Conservation (phyloP, 768 basidiomycete genomes). For the Trametes cinnabarina region DNA sequence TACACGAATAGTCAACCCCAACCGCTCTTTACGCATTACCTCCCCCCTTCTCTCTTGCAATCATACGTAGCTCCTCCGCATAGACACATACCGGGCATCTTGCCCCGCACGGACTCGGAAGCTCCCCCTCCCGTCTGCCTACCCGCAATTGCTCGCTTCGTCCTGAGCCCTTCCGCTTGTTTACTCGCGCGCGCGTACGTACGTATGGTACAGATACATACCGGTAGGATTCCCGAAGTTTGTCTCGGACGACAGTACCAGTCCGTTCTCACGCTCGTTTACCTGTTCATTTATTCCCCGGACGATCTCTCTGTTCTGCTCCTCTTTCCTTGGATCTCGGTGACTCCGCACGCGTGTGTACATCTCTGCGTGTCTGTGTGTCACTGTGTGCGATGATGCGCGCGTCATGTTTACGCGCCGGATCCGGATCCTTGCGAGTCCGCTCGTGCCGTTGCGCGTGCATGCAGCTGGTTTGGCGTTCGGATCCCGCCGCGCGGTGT, state of each 20-base stretch:
- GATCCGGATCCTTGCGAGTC: not conserved
- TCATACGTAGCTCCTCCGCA: too few relatives aligned
- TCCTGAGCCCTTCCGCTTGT: not conserved
- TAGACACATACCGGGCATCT: not conserved
- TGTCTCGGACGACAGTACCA: not conserved
- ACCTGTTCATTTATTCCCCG: too few relatives aligned
- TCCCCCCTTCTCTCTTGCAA: too few relatives aligned
- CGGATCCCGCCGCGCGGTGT: constrained; percentile 2
- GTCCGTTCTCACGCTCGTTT: not conserved
- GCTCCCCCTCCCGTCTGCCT: not conserved
- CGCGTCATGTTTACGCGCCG: too few relatives aligned
- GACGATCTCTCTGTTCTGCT: too few relatives aligned
- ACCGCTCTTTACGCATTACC: constrained; percentile 7
- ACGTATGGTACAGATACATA: not conserved
- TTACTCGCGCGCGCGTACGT: not conserved
- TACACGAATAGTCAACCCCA: not conserved
- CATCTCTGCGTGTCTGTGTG: too few relatives aligned
- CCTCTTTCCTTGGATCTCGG: too few relatives aligned
- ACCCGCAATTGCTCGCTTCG: not conserved
- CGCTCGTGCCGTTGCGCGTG: not conserved
- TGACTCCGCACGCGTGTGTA: too few relatives aligned
- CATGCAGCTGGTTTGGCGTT: too few relatives aligned
- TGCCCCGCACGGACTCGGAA: not conserved
- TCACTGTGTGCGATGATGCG: too few relatives aligned
- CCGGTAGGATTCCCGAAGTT: constrained; percentile 7